Evolutionary conservation across 768 basidiomycete species (phyloP).

Genomic region (Termitomyces sp.): DNA sequence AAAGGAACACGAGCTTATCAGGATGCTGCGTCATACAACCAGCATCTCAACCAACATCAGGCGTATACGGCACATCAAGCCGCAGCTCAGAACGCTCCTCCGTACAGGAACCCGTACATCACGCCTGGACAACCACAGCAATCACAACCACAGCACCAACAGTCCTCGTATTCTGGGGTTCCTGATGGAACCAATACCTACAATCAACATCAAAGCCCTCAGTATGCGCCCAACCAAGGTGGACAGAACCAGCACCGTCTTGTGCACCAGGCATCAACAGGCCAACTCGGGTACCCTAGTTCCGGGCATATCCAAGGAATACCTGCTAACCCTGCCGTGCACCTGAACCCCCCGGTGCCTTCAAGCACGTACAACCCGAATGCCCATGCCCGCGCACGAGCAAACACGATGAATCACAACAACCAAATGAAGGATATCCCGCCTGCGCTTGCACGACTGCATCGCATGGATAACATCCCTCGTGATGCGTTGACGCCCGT

Average conservation of each 20-base stretch:
- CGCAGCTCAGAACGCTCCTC: constrained; percentile 65
- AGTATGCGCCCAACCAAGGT: constrained; percentile 34
- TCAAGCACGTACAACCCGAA: constrained; percentile 68
- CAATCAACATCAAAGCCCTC: constrained; percentile 29
- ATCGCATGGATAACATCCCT: constrained; percentile 88
- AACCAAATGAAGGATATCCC: constrained; percentile 91
- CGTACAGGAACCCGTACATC: constrained; percentile 82
- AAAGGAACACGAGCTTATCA: constrained; percentile 84
- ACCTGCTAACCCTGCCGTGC: constrained; percentile 26
- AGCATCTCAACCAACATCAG: constrained; percentile 93
- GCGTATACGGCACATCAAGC: constrained; percentile 86
- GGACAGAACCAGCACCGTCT: constrained; percentile 35
- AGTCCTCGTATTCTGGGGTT: constrained; percentile 26
- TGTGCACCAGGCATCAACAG: constrained; percentile 47
- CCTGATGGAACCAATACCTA: constrained; percentile 28
- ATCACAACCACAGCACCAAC: constrained; percentile 32
- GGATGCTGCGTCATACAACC: constrained; percentile 92
- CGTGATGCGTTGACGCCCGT: constrained; percentile 90
- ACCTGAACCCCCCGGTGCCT: constrained; percentile 50
- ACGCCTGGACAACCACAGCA: constrained; percentile 40
- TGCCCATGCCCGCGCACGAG: constrained; percentile 65
- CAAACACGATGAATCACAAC: constrained; percentile 90
- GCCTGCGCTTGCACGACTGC: constrained; percentile 84
- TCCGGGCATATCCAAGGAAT: constrained; percentile 27
- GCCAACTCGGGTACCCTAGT: constrained; percentile 39